Evolutionary conservation across 345 rosid species (phyloP).

Genomic region (Eucalyptus cladocalyx): DNA sequence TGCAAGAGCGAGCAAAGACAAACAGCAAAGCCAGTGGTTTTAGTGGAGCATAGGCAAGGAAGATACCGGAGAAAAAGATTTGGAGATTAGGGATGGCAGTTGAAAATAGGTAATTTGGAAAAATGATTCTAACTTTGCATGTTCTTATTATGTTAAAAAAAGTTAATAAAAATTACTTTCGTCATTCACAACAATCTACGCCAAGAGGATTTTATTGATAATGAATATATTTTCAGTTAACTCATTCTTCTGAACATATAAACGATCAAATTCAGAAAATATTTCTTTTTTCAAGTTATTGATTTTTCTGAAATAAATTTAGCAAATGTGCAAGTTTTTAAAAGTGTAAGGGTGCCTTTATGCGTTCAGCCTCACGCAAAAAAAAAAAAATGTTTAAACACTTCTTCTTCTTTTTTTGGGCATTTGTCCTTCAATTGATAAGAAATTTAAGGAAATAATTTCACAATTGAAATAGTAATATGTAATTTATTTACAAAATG

Average conservation of each 20-base stretch:
- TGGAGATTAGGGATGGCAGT: not conserved
- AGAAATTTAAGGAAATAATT: not conserved
- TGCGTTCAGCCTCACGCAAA: not conserved
- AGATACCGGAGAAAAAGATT: not conserved
- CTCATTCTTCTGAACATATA: not conserved
- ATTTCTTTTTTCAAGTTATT: not conserved
- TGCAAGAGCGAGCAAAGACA: not conserved
- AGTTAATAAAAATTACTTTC: not conserved
- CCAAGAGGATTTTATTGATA: not conserved
- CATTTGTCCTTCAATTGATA: not conserved
- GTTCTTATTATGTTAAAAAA: not conserved
- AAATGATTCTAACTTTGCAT: not conserved
- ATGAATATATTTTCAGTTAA: not conserved
- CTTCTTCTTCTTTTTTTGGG: not conserved
- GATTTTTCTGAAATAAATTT: accelerated
- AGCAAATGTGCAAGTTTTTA: not conserved
- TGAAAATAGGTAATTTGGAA: not conserved
- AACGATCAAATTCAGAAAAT: too few species aligned
- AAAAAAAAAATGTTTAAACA: not conserved
- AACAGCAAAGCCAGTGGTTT: not conserved
- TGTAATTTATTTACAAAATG: not conserved
- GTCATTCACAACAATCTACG: accelerated
- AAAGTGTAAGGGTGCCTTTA: not conserved
- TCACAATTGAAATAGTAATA: not conserved
- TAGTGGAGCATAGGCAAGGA: not conserved